Evolutionary conservation across 139 green algal species (phyloP).

Genomic region (Coelastrella sp.): DNA sequence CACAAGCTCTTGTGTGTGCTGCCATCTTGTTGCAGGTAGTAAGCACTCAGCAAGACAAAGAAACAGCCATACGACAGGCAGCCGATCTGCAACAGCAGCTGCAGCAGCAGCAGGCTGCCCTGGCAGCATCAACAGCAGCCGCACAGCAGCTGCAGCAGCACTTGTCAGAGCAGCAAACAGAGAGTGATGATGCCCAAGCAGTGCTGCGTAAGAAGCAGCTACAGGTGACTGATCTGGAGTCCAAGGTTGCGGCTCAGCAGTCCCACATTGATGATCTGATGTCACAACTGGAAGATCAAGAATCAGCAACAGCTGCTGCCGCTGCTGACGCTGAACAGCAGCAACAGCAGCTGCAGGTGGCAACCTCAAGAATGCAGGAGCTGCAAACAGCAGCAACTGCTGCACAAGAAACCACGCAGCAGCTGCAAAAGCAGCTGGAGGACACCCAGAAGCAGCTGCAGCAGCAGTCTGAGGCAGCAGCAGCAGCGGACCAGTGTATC

Average conservation of each 20-base stretch:
- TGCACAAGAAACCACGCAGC: neutral
- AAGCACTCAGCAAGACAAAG: neutral
- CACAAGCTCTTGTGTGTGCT: too few species aligned
- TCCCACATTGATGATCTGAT: neutral
- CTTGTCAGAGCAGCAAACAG: neutral
- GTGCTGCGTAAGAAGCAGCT: neutral
- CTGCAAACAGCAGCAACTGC: neutral
- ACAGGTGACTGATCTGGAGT: constrained; percentile 6
- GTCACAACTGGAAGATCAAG: neutral
- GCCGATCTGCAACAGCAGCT: constrained; percentile 35
- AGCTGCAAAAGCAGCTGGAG: constrained; percentile 27
- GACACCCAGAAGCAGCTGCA: constrained; percentile 11
- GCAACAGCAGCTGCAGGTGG: neutral
- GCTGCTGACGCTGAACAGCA: neutral
- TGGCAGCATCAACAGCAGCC: neutral
- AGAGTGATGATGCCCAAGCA: neutral
- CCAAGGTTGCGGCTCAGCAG: neutral
- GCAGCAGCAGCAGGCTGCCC: neutral
- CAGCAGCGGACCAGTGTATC: neutral
- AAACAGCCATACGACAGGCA: neutral
- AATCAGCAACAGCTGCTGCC: neutral
- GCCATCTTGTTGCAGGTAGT: neutral
- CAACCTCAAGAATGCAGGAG: neutral
- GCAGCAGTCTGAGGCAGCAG: neutral
- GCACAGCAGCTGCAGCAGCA: constrained; percentile 27